These are phyloP conservation scores for Penicillium capsulatum DNA, from an alignment of 2,329 filamentous ascomycete genomes.

Conservation along the genomic window DNA sequence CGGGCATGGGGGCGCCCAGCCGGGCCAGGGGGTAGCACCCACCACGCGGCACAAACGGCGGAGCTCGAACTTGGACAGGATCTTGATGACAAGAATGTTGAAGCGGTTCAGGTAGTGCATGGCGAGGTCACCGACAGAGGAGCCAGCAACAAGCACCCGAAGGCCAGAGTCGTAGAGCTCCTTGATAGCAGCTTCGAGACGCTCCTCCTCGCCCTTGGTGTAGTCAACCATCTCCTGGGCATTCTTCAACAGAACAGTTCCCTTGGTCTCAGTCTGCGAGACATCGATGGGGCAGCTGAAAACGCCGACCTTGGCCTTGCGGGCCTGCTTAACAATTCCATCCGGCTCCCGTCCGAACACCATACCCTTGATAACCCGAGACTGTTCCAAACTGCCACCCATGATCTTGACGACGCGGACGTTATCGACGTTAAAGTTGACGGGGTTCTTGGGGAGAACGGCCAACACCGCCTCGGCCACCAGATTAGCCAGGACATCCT, in stretches of 20 bases:
- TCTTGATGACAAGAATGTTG: conserved; percentile 92
- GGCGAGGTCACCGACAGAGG: conserved; percentile 91
- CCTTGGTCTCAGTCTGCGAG: conserved; percentile 97
- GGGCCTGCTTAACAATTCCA: conserved; percentile 82
- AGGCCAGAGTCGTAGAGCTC: conserved; percentile 92
- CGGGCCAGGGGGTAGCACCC: conserved; percentile 91
- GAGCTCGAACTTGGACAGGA: conserved; percentile 97
- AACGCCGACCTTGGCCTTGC: conserved; percentile 91
- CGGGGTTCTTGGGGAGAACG: conserved; percentile 90
- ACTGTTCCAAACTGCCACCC: conserved; percentile 93
- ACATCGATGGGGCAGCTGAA: conserved; percentile 95
- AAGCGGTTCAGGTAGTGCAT: conserved; percentile 97
- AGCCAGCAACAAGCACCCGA: conserved; percentile 85
- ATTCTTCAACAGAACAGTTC: conserved; percentile 92
- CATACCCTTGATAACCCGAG: conserved; percentile 94
- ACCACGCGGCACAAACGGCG: conserved; percentile 92
- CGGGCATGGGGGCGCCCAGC: conserved; percentile 97
- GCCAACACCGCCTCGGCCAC: conserved; percentile 80
- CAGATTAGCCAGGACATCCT: conserved; percentile 79
- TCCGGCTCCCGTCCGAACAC: conserved; percentile 96
- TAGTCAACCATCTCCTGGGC: conserved; percentile 99
- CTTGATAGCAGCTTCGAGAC: conserved; percentile 88
- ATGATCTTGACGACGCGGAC: conserved; percentile 99
- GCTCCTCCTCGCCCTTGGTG: conserved; percentile 90
- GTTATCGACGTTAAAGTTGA: conserved; percentile 98